phyloP scores from a whole-genome alignment of 1,284 basidiomycete genomes.

The Tilletia walkeri region DNA sequence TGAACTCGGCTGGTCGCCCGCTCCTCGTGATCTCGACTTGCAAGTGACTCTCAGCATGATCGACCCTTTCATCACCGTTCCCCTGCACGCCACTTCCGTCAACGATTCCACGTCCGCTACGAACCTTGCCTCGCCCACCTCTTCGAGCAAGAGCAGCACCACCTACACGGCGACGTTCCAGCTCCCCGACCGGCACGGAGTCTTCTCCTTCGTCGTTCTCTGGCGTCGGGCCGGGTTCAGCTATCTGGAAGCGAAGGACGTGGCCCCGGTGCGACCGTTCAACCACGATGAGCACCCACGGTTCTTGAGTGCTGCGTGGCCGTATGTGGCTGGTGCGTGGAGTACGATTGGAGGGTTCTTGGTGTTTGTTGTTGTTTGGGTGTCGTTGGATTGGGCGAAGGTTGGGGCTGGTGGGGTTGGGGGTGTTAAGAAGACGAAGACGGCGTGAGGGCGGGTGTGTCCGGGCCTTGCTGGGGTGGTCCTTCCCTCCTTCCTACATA shows the following conservation, averaged over 20 bases:
- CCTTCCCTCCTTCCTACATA: not conserved
- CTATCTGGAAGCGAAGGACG: slow-evolving; percentile 68
- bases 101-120: slow-evolving; percentile 16
- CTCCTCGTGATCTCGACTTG: slow-evolving; percentile 70
- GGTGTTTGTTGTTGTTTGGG: slow-evolving; percentile 78
- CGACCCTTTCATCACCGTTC: slow-evolving; percentile 63
- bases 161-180: slow-evolving; percentile 74
- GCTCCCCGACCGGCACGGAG: slow-evolving; percentile 90
- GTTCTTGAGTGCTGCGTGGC: slow-evolving; percentile 89
- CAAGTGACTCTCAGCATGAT: slow-evolving; percentile 98
- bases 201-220: slow-evolving; percentile 90
- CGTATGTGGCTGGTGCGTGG: slow-evolving; percentile 85
- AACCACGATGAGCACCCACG: slow-evolving; percentile 91
- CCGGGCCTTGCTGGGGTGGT: not conserved
- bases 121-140: slow-evolving; percentile 44
- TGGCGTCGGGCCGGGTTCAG: slow-evolving; percentile 82
- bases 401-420: not conserved
- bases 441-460: not conserved
- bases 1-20: slow-evolving; percentile 68
- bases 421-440: slow-evolving; percentile 15
- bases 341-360: slow-evolving; percentile 80
- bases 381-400: slow-evolving; percentile 5
- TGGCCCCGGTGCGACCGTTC: slow-evolving; percentile 84
- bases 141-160: slow-evolving; percentile 56
- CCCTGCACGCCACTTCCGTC: slow-evolving; percentile 29